These are phyloP conservation scores for Zychaea mexicana DNA, from an alignment of 371 early-diverging fungal genomes.

Conservation along the genomic window DNA sequence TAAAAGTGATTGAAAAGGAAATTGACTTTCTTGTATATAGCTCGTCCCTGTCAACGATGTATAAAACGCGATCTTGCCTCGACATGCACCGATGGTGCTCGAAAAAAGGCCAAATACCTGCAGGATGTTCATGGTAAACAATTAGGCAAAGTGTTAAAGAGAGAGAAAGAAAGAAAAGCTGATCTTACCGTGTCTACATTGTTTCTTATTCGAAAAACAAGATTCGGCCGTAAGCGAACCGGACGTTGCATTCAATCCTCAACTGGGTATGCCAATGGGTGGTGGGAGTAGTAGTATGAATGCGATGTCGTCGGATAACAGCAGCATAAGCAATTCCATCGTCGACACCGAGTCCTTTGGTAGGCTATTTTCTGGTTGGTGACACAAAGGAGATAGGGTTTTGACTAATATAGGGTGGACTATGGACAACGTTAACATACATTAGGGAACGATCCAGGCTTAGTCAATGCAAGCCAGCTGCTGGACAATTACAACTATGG, in stretches of 20 bases:
- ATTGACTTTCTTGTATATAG: conserved; percentile 11
- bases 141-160: no score
- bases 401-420: not conserved
- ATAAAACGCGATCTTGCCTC: conserved; percentile 32
- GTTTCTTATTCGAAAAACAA: not conserved
- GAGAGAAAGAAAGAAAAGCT: not conserved
- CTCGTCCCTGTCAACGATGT: conserved; percentile 39
- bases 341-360: conserved; percentile 8
- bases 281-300: not conserved
- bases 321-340: conserved; percentile 1
- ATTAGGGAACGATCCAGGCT: not conserved
- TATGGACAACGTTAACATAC: not conserved
- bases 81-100: conserved; percentile 33
- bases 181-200: not conserved
- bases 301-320: not conserved
- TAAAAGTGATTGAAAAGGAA: no score
- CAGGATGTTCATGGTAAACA: conserved; percentile 49
- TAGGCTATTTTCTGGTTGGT: not conserved
- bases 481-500: conserved; percentile 37
- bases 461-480: conserved; percentile 3
- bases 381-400: not conserved
- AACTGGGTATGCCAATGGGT: not conserved
- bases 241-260: not conserved
- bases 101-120: conserved; percentile 76
- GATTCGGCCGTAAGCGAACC: not conserved